phyloP scores from a whole-genome alignment of 2,329 filamentous ascomycete species.

The Neofusicoccum umdonicola region DNA sequence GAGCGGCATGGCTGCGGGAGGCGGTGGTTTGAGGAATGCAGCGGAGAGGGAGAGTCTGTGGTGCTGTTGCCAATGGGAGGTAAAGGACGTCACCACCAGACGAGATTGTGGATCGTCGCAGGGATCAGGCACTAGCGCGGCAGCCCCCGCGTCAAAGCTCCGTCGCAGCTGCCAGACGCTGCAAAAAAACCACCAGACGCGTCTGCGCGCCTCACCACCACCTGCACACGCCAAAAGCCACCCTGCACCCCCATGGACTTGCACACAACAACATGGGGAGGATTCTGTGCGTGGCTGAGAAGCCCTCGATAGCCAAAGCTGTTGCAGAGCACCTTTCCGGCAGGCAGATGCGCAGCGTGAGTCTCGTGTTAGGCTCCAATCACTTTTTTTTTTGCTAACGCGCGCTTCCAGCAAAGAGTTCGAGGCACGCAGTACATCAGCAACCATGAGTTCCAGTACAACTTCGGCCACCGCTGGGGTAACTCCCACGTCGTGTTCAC shows the following conservation, averaged over 20 bases:
- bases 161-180: conserved; percentile 1
- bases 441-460: conserved; percentile 89
- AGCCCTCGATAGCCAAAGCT: conserved; percentile 93
- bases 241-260: neutral
- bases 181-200: conserved; percentile 6
- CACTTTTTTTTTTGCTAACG: neutral
- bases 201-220: neutral
- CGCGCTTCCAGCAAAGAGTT: conserved; percentile 59
- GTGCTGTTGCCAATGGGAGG: neutral
- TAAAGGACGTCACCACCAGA: conserved; percentile 11
- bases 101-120: conserved; percentile 9
- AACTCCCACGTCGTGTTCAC: conserved; percentile 88
- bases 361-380: neutral
- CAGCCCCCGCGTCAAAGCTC: conserved; percentile 7
- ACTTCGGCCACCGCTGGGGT: conserved; percentile 79
- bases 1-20: neutral
- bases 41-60: neutral
- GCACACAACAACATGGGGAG: conserved; percentile 39
- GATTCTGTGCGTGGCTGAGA: conserved; percentile 76
- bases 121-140: neutral
- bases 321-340: conserved; percentile 88
- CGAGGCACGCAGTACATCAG: conserved; percentile 75
- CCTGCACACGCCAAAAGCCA: neutral
- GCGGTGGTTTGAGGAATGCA: neutral
- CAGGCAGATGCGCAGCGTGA: conserved; percentile 32